Evolutionary conservation across 2,329 filamentous ascomycete species (phyloP).

Genomic region (Paraphaeosphaeria minitans): DNA sequence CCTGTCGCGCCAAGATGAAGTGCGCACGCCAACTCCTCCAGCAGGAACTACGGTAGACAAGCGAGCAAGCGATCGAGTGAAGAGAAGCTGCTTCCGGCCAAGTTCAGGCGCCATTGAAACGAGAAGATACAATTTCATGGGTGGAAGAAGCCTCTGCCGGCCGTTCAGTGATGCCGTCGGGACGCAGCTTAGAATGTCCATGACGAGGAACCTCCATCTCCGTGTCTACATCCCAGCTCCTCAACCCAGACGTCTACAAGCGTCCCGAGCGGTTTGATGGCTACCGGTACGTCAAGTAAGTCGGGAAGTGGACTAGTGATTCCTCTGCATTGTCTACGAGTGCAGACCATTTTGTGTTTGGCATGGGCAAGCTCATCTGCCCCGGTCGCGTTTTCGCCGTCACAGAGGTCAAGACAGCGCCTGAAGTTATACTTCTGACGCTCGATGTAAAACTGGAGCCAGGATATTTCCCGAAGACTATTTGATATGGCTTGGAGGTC

Average conservation of each 20-base stretch:
- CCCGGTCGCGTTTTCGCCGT: constrained; percentile 25
- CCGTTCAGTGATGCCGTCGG: no score
- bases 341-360: constrained; percentile 20
- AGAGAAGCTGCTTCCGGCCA: no score
- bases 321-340: constrained; percentile 15
- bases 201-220: constrained; percentile 17
- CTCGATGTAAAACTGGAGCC: constrained; percentile 12
- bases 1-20: no score
- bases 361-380: constrained; percentile 21
- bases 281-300: constrained; percentile 16
- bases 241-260: constrained; percentile 11
- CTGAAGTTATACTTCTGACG: constrained; percentile 17
- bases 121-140: no score
- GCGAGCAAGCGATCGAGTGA: no score
- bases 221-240: constrained; percentile 14
- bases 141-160: no score
- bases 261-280: constrained; percentile 18
- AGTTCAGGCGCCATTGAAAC: no score
- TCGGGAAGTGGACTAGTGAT: constrained; percentile 7
- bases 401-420: constrained; percentile 23
- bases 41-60: no score
- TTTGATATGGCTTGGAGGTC: no score
- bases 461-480: no score
- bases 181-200: no score
- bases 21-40: no score